Percentiles rank a stretch among this genome's conserved stretches.
Conservation (phyloP, 2,329 filamentous ascomycete genomes). For the Claviceps sp. region DNA sequence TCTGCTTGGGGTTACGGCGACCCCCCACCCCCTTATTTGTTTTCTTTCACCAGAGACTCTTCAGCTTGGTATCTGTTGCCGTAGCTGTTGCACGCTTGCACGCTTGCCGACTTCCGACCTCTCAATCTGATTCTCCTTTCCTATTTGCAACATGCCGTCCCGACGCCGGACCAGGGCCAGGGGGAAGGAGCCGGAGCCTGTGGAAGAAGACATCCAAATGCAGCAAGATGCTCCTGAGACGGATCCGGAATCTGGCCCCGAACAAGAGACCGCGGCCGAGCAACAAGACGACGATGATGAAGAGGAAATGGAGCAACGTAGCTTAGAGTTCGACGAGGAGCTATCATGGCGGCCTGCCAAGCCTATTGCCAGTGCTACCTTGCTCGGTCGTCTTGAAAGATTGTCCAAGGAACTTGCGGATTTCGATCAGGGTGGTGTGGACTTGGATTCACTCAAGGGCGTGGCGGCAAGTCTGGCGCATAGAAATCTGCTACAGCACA, state of each 20-base stretch:
- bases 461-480: conserved; percentile 77
- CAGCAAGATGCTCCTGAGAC: conserved; percentile 10
- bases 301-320: conserved; percentile 12
- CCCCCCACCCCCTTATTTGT: not conserved
- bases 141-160: conserved; percentile 20
- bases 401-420: conserved; percentile 72
- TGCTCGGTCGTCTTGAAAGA: conserved; percentile 67
- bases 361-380: conserved; percentile 69
- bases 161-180: conserved; percentile 22
- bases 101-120: not conserved
- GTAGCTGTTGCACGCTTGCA: not conserved
- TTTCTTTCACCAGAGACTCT: not conserved
- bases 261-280: conserved; percentile 1
- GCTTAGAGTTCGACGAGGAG: conserved; percentile 69
- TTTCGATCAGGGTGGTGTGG: conserved; percentile 75
- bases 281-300: conserved; percentile 5
- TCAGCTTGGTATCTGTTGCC: not conserved
- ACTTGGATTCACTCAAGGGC: conserved; percentile 68
- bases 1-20: not conserved
- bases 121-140: conserved; percentile 3
- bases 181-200: conserved; percentile 15
- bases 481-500: conserved; percentile 73
- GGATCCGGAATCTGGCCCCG: conserved; percentile 5
- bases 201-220: conserved; percentile 14
- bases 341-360: conserved; percentile 87